Percentiles rank a stretch among this genome's conserved stretches.
These are phyloP conservation scores for Desmodesmus armatus DNA, from an alignment of 139 green algal genomes.

Conservation along the genomic window DNA sequence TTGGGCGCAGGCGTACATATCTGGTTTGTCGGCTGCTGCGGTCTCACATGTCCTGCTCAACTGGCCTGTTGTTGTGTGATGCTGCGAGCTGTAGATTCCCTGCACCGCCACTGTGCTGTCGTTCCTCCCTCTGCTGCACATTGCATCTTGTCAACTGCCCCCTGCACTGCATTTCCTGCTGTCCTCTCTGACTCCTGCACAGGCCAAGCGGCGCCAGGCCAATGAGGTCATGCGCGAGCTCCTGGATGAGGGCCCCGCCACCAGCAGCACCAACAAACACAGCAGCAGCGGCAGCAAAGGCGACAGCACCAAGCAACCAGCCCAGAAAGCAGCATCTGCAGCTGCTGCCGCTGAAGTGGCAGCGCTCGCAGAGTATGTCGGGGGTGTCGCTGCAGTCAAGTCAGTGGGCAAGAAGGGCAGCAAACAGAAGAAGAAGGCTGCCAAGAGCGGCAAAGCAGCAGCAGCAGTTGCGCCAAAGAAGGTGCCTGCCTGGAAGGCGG, in stretches of 20 bases:
- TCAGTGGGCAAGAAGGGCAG: slow-evolving; percentile 1
- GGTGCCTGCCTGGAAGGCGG: slow-evolving; percentile 20
- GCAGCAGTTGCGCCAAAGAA: not conserved
- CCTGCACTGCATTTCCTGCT: too few relatives aligned
- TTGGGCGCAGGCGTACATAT: too few relatives aligned
- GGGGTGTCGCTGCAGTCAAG: too few relatives aligned
- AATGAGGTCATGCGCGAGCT: slow-evolving; percentile 9
- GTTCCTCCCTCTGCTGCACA: too few relatives aligned
- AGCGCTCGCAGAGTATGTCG: not conserved
- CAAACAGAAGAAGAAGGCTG: slow-evolving; percentile 16
- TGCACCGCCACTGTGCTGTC: too few relatives aligned
- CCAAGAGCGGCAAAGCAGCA: not conserved
- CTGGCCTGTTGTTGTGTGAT: too few relatives aligned
- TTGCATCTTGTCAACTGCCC: too few relatives aligned
- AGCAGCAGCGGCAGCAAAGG: not conserved
- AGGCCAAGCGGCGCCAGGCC: slow-evolving; percentile 12
- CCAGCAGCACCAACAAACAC: not conserved
- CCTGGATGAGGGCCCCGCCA: not conserved
- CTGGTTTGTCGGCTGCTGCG: too few relatives aligned
- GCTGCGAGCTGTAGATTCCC: too few relatives aligned
- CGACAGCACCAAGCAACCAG: not conserved
- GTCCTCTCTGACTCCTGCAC: too few relatives aligned
- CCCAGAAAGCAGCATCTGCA: not conserved
- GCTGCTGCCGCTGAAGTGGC: slow-evolving; percentile 7
- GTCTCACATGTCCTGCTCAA: too few relatives aligned